Conservation (phyloP, 768 basidiomycete species). For the Coprinopsis marcescibilis region DNA sequence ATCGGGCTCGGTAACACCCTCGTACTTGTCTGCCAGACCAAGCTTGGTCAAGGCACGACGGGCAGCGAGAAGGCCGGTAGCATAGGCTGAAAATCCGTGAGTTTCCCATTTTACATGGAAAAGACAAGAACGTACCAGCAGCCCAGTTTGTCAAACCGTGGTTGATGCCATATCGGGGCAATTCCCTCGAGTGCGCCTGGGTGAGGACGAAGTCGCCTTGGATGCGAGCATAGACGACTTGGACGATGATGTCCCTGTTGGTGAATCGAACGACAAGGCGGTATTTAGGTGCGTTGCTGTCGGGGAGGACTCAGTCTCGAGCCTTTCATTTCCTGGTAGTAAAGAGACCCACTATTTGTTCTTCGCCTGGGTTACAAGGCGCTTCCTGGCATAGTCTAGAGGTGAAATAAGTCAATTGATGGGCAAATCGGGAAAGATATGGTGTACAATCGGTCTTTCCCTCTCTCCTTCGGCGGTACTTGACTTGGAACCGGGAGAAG, state of each 20-base stretch:
- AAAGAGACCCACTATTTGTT: constrained; percentile 82
- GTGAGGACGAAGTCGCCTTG: constrained; percentile 94
- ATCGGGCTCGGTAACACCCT: constrained; percentile 89
- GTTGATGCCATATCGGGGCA: constrained; percentile 93
- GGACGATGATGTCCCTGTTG: constrained; percentile 92
- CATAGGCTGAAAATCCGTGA: constrained; percentile 61
- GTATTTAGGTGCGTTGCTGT: constrained; percentile 93
- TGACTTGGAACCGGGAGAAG: constrained; percentile 98
- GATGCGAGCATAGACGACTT: constrained; percentile 94
- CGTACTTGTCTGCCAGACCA: constrained; percentile 96
- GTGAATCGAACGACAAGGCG: constrained; percentile 99
- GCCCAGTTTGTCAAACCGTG: constrained; percentile 99
- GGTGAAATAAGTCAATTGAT: constrained; percentile 9
- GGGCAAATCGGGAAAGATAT: background rate
- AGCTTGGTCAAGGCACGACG: constrained; percentile 94
- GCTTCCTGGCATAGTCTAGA: constrained; percentile 94
- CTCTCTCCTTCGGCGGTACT: constrained; percentile 95
- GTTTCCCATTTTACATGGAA: constrained; percentile 3
- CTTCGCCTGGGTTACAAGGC: constrained; percentile 96
- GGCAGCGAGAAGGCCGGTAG: constrained; percentile 91
- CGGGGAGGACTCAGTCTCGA: background rate
- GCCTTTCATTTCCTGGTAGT: background rate
- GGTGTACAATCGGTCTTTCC: constrained; percentile 95
- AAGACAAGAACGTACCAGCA: constrained; percentile 51
- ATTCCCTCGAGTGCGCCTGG: constrained; percentile 84